Percentiles rank a stretch among this genome's conserved stretches.
Conservation (phyloP, 2,329 filamentous ascomycete genomes). For the Gaeumannomyces tritici region DNA sequence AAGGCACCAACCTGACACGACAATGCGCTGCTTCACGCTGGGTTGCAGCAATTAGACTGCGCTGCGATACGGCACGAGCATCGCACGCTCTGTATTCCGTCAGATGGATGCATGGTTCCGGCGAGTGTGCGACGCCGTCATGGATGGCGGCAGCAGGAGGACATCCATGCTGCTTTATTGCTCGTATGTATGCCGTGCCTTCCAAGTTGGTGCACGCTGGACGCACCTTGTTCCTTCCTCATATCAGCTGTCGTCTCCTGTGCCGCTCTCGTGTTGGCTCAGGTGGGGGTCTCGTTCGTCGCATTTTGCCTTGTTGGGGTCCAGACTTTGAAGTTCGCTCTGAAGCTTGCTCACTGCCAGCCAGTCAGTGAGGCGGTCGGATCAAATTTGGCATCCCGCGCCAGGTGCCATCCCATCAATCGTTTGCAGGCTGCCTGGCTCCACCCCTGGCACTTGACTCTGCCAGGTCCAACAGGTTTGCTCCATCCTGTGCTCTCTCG, state of each 20-base stretch:
- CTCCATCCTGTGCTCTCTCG: too few relatives aligned
- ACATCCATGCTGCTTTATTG: too few relatives aligned
- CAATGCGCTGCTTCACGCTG: too few relatives aligned
- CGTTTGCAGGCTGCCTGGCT: background rate
- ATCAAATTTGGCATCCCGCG: background rate
- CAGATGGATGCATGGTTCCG: background rate
- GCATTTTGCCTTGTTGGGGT: background rate
- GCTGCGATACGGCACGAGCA: background rate
- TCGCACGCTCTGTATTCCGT: background rate
- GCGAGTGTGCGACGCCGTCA: background rate
- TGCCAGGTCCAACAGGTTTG: too few relatives aligned
- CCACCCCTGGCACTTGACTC: too few relatives aligned
- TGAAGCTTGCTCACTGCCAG: too few relatives aligned
- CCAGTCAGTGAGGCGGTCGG: too few relatives aligned
- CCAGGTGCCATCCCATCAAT: background rate
- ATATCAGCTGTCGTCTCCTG: background rate
- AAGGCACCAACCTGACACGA: too few relatives aligned
- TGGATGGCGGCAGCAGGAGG: background rate
- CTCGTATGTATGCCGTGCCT: background rate
- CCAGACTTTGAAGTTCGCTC: background rate
- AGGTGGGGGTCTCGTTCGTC: background rate
- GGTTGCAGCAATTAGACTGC: background rate
- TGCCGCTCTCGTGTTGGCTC: background rate
- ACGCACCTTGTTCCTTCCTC: background rate
- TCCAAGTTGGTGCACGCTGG: background rate